Conservation (phyloP, 169 alveolate species). For the Perkinsus chesapeaki region DNA sequence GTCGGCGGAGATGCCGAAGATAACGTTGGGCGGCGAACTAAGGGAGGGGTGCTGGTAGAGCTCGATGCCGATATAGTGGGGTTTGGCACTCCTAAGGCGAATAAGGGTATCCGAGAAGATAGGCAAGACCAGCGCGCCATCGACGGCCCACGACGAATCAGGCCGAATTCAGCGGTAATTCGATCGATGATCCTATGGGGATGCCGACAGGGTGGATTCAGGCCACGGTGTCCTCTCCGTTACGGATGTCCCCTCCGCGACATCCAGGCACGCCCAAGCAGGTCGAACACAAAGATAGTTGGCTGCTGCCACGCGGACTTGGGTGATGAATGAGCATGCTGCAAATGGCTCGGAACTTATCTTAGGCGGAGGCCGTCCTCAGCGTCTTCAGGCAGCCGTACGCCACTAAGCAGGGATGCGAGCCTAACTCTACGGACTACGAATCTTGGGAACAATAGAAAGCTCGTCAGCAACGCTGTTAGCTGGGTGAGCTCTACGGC, state of each 20-base stretch:
- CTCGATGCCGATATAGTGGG: neutral
- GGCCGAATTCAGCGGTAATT: neutral
- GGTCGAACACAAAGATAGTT: no score
- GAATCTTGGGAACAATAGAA: neutral
- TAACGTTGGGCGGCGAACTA: neutral
- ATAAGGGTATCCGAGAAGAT: neutral
- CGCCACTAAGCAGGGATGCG: neutral
- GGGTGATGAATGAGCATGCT: neutral
- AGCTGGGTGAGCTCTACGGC: neutral
- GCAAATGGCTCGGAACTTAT: neutral
- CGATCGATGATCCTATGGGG: neutral
- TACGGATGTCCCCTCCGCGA: neutral
- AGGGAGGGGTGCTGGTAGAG: neutral
- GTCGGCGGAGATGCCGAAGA: neutral
- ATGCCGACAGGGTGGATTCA: neutral
- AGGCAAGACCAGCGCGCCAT: neutral
- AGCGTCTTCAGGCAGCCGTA: neutral
- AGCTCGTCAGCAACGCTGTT: neutral
- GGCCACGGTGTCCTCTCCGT: neutral
- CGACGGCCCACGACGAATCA: neutral
- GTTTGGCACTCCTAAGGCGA: neutral
- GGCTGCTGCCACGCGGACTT: neutral
- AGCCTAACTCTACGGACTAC: neutral
- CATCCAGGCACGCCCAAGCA: no score
- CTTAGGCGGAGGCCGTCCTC: neutral